A percentile compares a stretch with the other conserved stretches of the same genome.
phyloP scores from a whole-genome alignment of 768 basidiomycete genomes.

The Polyporus arcularius region DNA sequence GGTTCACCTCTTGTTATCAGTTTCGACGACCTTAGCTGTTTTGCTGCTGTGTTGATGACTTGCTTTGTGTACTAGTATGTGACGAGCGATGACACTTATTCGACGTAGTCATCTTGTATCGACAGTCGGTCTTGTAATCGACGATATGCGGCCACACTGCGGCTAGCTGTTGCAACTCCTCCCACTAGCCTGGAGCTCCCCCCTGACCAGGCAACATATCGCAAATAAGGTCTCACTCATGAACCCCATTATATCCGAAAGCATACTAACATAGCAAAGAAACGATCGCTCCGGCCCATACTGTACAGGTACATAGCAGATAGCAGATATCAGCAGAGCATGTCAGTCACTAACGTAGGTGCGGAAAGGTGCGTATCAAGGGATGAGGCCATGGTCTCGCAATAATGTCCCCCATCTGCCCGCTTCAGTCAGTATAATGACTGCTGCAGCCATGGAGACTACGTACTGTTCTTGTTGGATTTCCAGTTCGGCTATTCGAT shows the following conservation, averaged over 20 bases:
- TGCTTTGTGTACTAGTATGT: neutral
- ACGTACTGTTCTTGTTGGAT: slow-evolving; percentile 81
- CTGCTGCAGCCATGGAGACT: neutral
- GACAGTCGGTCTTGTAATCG: too few species aligned
- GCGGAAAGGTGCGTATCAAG: neutral
- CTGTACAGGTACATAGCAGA: neutral
- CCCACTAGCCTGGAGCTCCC: too few species aligned
- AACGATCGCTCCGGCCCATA: neutral
- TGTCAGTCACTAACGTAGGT: neutral
- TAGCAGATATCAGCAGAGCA: neutral
- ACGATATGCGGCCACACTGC: too few species aligned
- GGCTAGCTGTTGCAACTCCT: too few species aligned
- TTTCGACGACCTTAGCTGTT: neutral
- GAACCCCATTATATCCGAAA: too few species aligned
- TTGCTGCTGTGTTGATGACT: neutral
- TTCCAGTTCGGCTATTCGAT: slow-evolving; percentile 68
- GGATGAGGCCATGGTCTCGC: neutral
- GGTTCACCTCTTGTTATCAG: neutral
- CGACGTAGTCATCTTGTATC: too few species aligned
- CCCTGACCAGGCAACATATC: too few species aligned
- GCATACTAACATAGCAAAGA: neutral
- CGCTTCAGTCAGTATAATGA: neutral
- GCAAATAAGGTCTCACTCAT: too few species aligned
- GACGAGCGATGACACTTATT: too few species aligned
- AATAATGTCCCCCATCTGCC: neutral